These are phyloP conservation scores for Draba incana DNA, from an alignment of 345 rosid genomes.

Conservation along the genomic window DNA sequence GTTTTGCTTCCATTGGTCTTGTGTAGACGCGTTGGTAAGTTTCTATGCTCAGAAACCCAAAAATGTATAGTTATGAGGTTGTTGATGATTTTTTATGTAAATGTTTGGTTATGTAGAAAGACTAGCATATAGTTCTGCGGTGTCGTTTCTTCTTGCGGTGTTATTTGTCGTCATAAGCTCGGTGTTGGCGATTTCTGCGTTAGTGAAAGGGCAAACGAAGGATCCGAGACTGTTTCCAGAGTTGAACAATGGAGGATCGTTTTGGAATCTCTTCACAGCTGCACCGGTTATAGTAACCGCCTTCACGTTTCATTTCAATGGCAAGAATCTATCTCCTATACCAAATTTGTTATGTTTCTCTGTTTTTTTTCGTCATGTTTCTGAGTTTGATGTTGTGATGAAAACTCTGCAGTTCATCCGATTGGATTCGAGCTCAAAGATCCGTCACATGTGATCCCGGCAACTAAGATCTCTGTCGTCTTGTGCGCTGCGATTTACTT, in stretches of 20 bases:
- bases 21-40: slow-evolving; percentile 69
- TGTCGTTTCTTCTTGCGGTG: slow-evolving; percentile 57
- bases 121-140: slow-evolving; percentile 36
- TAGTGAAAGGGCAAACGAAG: slow-evolving; percentile 62
- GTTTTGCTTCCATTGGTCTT: slow-evolving; percentile 77
- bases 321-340: slow-evolving; percentile 41
- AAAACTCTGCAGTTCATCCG: slow-evolving; percentile 68
- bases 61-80: not conserved
- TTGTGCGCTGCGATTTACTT: slow-evolving; percentile 71
- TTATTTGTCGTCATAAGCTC: slow-evolving; percentile 73
- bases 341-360: slow-evolving; percentile 3
- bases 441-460: slow-evolving; percentile 61
- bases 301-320: slow-evolving; percentile 93
- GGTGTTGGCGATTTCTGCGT: slow-evolving; percentile 59
- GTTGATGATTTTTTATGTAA: slow-evolving; percentile 1
- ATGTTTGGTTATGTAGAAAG: slow-evolving; percentile 20
- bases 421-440: slow-evolving; percentile 71
- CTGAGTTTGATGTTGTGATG: slow-evolving; percentile 15
- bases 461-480: slow-evolving; percentile 61
- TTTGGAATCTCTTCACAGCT: slow-evolving; percentile 85
- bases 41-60: not conserved
- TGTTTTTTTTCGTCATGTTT: slow-evolving; percentile 15
- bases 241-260: slow-evolving; percentile 52
- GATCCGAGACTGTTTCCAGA: slow-evolving; percentile 65
- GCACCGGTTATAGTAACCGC: slow-evolving; percentile 90